A percentile compares a stretch with the other conserved stretches of the same genome.
Evolutionary conservation across 345 rosid species (phyloP).

Genomic region (Laguncularia racemosa): DNA sequence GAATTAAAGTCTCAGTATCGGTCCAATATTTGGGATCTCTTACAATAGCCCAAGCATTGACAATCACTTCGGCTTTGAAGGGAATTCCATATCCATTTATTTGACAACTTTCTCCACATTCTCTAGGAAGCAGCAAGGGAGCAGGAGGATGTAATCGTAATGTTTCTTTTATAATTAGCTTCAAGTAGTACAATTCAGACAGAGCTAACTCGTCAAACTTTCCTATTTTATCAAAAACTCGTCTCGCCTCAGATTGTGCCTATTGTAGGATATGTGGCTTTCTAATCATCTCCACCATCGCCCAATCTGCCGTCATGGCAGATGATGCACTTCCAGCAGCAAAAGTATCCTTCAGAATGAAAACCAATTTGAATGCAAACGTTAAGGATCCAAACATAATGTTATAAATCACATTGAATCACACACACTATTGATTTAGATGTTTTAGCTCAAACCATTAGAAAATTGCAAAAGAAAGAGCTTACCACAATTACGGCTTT

Average conservation of each 20-base stretch:
- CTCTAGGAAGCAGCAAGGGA: slow-evolving; percentile 22
- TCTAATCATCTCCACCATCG: too few relatives aligned
- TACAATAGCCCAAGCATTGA: slow-evolving; percentile 27
- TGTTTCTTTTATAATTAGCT: slow-evolving; percentile 21
- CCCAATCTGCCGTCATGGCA: too few relatives aligned
- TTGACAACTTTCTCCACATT: slow-evolving; percentile 10
- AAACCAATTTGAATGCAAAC: too few relatives aligned
- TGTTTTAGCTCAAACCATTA: too few relatives aligned
- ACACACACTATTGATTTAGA: too few relatives aligned
- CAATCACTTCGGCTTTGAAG: slow-evolving; percentile 12
- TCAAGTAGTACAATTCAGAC: slow-evolving; percentile 12
- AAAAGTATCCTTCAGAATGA: too few relatives aligned
- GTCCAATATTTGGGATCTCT: slow-evolving; percentile 20
- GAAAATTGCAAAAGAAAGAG: too few relatives aligned
- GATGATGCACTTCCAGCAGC: too few relatives aligned
- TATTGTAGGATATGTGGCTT: too few relatives aligned
- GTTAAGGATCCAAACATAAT: too few relatives aligned
- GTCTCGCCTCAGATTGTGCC: too few relatives aligned
- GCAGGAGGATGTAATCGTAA: slow-evolving; percentile 24
- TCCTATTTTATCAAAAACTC: slow-evolving; percentile 7
- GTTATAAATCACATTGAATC: too few relatives aligned
- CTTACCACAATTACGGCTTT: neutral
- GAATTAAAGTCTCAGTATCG: slow-evolving; percentile 17
- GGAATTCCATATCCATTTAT: slow-evolving; percentile 22
- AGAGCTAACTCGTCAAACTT: slow-evolving; percentile 7